These are phyloP conservation scores for Soucietia sequanensis DNA, from an alignment of 805 yeast genomes.

Conservation along the genomic window DNA sequence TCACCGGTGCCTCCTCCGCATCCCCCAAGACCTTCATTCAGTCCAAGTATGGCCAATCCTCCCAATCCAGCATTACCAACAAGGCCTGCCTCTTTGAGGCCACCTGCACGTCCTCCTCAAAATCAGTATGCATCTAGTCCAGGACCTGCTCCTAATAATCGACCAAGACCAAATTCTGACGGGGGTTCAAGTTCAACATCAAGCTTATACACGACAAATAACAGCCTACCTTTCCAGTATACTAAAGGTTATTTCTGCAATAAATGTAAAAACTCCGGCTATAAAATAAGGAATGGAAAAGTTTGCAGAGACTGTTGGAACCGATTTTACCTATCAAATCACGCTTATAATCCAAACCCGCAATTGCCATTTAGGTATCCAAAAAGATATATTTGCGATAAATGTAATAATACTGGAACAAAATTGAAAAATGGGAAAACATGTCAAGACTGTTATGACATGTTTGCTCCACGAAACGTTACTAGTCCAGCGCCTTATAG, in stretches of 20 bases:
- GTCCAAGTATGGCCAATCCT: conserved; percentile 37
- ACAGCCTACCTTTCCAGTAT: conserved; percentile 25
- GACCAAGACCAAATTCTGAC: conserved; percentile 7
- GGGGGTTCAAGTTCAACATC: neutral
- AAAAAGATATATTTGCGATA: conserved; percentile 54
- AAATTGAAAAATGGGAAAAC: conserved; percentile 58
- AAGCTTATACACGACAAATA: conserved; percentile 9
- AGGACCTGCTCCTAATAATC: conserved; percentile 10
- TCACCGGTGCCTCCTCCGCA: too few relatives aligned
- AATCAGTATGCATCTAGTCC: conserved; percentile 13
- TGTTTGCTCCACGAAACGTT: conserved; percentile 50
- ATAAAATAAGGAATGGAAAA: conserved; percentile 21
- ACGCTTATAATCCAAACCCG: conserved; percentile 47
- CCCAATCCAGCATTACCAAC: conserved; percentile 12
- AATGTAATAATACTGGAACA: conserved; percentile 74
- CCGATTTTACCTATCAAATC: conserved; percentile 20
- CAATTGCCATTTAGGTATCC: conserved; percentile 69
- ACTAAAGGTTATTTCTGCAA: conserved; percentile 30
- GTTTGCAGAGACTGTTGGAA: conserved; percentile 32
- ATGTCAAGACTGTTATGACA: conserved; percentile 70
- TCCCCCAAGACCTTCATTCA: conserved; percentile 47
- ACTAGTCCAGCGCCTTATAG: neutral
- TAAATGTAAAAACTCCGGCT: conserved; percentile 37
- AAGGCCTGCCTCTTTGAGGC: conserved; percentile 8
- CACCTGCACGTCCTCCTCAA: conserved; percentile 4